phyloP scores from a whole-genome alignment of 805 yeast species.

The Blastobotrys terrestris region DNA sequence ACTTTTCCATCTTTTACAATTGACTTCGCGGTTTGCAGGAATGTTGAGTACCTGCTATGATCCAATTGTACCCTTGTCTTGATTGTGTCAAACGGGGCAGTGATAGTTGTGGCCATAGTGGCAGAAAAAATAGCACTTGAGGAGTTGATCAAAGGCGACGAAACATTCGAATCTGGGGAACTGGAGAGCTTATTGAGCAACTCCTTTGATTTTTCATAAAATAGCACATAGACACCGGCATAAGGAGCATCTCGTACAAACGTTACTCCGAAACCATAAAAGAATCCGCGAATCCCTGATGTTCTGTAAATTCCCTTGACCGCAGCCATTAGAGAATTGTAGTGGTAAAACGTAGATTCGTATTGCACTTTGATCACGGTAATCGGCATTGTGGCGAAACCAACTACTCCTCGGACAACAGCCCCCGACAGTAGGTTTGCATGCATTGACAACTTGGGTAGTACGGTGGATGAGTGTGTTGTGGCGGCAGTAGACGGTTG shows the following conservation, averaged over 20 bases:
- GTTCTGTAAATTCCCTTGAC: conserved; percentile 44
- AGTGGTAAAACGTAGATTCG: conserved; percentile 73
- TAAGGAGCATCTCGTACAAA: conserved; percentile 89
- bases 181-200: conserved; percentile 38
- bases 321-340: conserved; percentile 60
- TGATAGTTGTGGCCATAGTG: conserved; percentile 68
- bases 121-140: conserved; percentile 78
- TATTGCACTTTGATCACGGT: conserved; percentile 85
- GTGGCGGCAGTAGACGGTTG: neutral
- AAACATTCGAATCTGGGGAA: conserved; percentile 12
- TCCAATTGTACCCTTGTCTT: conserved; percentile 85
- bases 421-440: conserved; percentile 77
- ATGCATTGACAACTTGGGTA: conserved; percentile 65
- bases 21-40: conserved; percentile 34
- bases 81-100: conserved; percentile 93
- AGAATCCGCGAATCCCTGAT: conserved; percentile 64
- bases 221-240: conserved; percentile 84
- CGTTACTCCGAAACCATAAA: conserved; percentile 84
- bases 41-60: conserved; percentile 41
- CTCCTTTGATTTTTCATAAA: conserved; percentile 72
- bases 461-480: conserved; percentile 12
- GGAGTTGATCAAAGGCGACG: conserved; percentile 56
- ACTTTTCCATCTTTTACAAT: conserved; percentile 44
- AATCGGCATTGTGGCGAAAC: conserved; percentile 88
- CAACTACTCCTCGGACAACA: conserved; percentile 71